Evolutionary conservation across 257 asterid species (phyloP).

Genomic region (Eucommia ulmoides): DNA sequence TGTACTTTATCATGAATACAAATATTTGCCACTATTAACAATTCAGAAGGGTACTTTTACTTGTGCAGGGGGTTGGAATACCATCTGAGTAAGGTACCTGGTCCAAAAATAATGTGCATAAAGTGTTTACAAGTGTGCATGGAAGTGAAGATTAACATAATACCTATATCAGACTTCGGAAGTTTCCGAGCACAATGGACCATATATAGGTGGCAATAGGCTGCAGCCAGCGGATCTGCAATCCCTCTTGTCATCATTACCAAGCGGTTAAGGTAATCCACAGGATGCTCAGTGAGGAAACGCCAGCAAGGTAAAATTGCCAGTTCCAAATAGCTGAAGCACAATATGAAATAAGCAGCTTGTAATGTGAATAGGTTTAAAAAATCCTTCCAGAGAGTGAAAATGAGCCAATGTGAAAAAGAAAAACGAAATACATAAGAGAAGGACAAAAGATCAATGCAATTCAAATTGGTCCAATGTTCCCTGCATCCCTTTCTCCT

Average conservation of each 20-base stretch:
- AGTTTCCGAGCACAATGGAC: slow-evolving; percentile 64
- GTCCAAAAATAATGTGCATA: no score
- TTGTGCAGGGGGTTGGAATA: not conserved
- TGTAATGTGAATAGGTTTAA: no score
- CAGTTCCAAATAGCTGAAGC: slow-evolving; percentile 74
- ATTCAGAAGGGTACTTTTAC: not conserved
- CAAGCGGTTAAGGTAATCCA: slow-evolving; percentile 54
- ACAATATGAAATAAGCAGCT: no score
- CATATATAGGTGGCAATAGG: slow-evolving; percentile 74
- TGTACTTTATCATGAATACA: no score
- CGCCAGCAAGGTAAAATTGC: slow-evolving; percentile 71
- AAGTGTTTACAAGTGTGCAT: no score
- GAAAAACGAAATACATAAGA: not conserved
- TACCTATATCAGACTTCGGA: slow-evolving; percentile 45
- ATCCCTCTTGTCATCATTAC: slow-evolving; percentile 78
- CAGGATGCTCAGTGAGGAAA: slow-evolving; percentile 48
- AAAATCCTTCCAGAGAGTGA: no score
- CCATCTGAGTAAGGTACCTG: not conserved
- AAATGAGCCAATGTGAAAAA: no score
- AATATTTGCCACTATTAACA: no score
- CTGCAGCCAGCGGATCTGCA: slow-evolving; percentile 71
- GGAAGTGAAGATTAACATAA: not conserved
- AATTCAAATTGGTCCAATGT: not conserved
- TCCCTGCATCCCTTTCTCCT: not conserved
- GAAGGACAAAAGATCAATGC: not conserved